Evolutionary conservation across 2,329 filamentous ascomycete genomes (phyloP).

Genomic region (Colletotrichum cereale): DNA sequence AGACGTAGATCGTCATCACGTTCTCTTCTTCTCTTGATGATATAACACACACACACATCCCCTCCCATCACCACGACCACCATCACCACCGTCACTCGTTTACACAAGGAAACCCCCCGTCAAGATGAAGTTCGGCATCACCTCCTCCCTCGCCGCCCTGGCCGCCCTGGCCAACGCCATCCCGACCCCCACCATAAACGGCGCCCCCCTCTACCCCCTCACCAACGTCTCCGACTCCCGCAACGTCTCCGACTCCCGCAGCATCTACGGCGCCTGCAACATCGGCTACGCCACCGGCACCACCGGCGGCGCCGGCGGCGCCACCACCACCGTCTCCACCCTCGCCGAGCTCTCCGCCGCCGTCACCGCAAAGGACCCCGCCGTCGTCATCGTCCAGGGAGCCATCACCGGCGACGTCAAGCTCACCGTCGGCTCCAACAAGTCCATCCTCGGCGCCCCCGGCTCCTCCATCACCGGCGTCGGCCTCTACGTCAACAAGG

Average conservation of each 20-base stretch:
- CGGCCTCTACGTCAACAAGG: conserved; percentile 65
- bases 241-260: too few species aligned
- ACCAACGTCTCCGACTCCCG: conserved; percentile 51
- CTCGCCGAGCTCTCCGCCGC: conserved; percentile 61
- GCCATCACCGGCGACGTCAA: conserved; percentile 54
- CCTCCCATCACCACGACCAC: too few species aligned
- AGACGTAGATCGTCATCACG: conserved; percentile 40
- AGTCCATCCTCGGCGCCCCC: conserved; percentile 58
- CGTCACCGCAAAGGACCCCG: conserved; percentile 57
- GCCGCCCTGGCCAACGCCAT: conserved; percentile 48
- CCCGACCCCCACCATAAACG: conserved; percentile 47
- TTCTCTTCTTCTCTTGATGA: not conserved
- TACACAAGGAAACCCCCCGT: not conserved
- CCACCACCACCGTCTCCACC: conserved; percentile 64
- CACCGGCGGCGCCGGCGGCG: conserved; percentile 63
- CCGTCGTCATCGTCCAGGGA: conserved; percentile 57
- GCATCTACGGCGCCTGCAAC: conserved; percentile 51
- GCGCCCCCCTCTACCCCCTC: conserved; percentile 44
- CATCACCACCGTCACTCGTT: too few species aligned
- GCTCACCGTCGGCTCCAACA: conserved; percentile 58
- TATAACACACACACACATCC: not conserved
- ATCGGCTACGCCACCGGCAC: conserved; percentile 58
- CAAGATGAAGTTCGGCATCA: conserved; percentile 50
- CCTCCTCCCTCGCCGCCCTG: conserved; percentile 45
- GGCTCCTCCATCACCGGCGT: conserved; percentile 57